Evolutionary conservation across 495 filamentous ascomycete genomes (phyloP).

Genomic region (Lepidopterella palustris): DNA sequence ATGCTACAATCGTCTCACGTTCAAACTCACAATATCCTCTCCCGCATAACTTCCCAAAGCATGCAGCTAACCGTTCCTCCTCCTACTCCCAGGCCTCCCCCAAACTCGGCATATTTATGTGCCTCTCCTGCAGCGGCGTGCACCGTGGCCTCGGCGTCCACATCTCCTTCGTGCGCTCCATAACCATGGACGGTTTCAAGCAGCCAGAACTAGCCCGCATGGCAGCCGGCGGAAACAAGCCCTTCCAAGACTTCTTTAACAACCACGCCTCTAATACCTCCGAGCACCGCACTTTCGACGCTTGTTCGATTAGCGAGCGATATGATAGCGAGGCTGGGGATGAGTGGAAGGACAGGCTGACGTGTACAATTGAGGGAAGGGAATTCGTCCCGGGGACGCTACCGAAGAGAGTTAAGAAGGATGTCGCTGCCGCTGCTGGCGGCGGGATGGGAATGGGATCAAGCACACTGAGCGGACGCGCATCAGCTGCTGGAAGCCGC

Average conservation of each 20-base stretch:
- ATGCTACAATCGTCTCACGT: too few relatives aligned
- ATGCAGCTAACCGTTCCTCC: not conserved
- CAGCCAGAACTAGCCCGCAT: constrained; percentile 76
- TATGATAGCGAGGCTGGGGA: constrained; percentile 85
- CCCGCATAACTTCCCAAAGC: not conserved
- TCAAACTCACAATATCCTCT: not conserved
- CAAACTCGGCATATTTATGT: constrained; percentile 88
- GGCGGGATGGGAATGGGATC: too few relatives aligned
- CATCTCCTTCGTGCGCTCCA: constrained; percentile 92
- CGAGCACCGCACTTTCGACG: constrained; percentile 58
- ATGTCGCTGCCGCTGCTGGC: constrained; percentile 25
- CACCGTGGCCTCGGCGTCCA: constrained; percentile 94
- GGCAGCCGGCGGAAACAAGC: constrained; percentile 76
- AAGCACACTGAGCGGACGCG: constrained; percentile 20
- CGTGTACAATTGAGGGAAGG: constrained; percentile 73
- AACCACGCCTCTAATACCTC: constrained; percentile 57
- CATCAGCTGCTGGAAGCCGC: constrained; percentile 29
- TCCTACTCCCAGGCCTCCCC: constrained; percentile 51
- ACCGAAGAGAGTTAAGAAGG: constrained; percentile 35
- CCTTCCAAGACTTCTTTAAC: constrained; percentile 82
- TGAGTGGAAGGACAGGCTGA: constrained; percentile 90
- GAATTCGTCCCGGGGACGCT: constrained; percentile 64
- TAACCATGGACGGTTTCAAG: constrained; percentile 98
- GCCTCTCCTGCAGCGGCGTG: constrained; percentile 88
- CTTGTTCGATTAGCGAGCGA: constrained; percentile 66